Evolutionary conservation across 2,329 filamentous ascomycete species (phyloP), one percentile per base, ranked within the genome.

Genomic region (Cladophialophora chaetospira): DNA sequence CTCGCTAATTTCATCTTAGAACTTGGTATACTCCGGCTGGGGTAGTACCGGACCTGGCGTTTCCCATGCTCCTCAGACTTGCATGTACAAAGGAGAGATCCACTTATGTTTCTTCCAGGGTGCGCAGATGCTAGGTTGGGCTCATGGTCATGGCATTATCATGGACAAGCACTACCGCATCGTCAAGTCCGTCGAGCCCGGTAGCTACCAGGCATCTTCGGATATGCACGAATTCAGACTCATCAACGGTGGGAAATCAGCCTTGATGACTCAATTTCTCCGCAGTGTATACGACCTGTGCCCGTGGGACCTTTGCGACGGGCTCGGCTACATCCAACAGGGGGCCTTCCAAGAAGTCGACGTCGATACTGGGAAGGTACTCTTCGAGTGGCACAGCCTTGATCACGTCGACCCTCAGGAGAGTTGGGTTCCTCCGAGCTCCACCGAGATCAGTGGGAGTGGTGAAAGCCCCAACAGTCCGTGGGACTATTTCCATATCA

Each of bases 321-420:
- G 77, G 3, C 70, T 80, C 57, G 78, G 77, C 1, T 82, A 77
- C 76, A 66, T 82, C 31, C 76, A 80, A 61, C 75, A 81, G 65
- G 77, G 77, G 52, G 71, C 80, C 2, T 81, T 82, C 58, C 79
- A 82, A 64, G 79, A 81, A 65, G 70, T 81, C 5, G 76, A 82
- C 15, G 73, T 81, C 33, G 76, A 79, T 49, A 79, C 76, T 5
- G 81, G 81, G 2, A 72, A 77, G 36, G 68, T 85, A 3, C 59
- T 84, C 9, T 85, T 85, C 60, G 82, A 85, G 62, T 85, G 82
- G 83, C 75, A 75, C 26, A 80, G 78, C 60, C 69, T 84, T 8
- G 80, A 84, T 55, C 79, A 84, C 66, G 72, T 83, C n/a, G 75
- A 78, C 60, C 77, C 77, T 1, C 73, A 73, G 2, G 68, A 72